A percentile compares a stretch with the other conserved stretches of the same genome.
These are phyloP conservation scores for Saccharomyces hybrid DNA, from an alignment of 1,139 yeast species.

Conservation along the genomic window DNA sequence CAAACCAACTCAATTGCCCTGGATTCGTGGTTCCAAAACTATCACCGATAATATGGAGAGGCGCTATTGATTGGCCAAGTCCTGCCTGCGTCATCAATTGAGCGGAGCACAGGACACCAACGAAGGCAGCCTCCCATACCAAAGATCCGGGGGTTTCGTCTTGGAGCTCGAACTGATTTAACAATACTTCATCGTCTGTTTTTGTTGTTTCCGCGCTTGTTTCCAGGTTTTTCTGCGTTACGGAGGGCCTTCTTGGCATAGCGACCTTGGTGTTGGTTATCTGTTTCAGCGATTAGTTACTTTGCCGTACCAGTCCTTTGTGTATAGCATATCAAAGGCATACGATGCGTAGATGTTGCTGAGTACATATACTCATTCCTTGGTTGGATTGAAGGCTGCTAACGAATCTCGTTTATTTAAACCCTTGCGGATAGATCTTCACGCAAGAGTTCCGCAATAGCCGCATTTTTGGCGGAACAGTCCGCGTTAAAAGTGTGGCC, in stretches of 20 bases:
- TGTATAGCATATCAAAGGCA: background rate
- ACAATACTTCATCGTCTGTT: background rate
- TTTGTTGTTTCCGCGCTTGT: background rate
- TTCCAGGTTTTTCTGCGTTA: background rate
- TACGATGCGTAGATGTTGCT: background rate
- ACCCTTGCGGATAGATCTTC: background rate
- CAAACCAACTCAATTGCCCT: conserved; percentile 10
- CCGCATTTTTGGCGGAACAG: background rate
- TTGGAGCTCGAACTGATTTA: background rate
- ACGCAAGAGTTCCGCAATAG: background rate
- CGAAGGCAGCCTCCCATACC: conserved; percentile 7
- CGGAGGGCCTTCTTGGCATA: background rate
- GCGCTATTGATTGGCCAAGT: conserved; percentile 14
- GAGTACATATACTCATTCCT: background rate
- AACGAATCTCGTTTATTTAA: background rate
- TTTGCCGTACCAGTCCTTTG: background rate
- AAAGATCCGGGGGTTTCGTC: background rate
- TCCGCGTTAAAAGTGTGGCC: background rate
- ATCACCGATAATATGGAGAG: conserved; percentile 12
- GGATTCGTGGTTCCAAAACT: conserved; percentile 11
- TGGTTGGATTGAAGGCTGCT: background rate
- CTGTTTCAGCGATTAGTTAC: background rate
- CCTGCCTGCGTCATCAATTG: conserved; percentile 16
- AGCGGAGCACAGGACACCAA: conserved; percentile 8
- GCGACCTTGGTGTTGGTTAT: background rate